Evolutionary conservation across 2,329 filamentous ascomycete species (phyloP).

Genomic region (Colletotrichum sublineola): DNA sequence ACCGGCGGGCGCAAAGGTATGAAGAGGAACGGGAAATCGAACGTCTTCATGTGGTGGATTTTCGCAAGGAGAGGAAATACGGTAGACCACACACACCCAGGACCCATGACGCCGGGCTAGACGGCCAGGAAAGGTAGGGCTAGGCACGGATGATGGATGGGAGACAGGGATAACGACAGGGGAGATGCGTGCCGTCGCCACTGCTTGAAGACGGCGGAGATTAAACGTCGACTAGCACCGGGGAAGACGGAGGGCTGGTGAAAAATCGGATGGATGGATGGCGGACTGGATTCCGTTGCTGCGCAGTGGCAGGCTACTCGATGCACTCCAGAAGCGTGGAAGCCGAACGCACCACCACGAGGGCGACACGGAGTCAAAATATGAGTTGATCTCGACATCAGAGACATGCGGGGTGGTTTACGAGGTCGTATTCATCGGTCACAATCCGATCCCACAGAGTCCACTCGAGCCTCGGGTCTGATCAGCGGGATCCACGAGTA

Average conservation of each 20-base stretch:
- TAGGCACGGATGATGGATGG: neutral
- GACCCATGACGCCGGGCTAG: constrained; percentile 13
- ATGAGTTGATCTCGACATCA: neutral
- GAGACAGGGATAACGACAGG: neutral
- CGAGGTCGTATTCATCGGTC: neutral
- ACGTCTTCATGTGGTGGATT: constrained; percentile 2
- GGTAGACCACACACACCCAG: constrained; percentile 17
- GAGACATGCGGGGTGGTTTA: neutral
- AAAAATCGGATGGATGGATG: neutral
- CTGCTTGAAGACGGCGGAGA: neutral
- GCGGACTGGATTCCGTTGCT: neutral
- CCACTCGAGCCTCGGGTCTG: constrained; percentile 8
- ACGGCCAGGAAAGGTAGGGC: neutral
- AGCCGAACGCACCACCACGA: neutral
- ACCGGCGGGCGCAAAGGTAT: neutral
- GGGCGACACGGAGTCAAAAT: neutral
- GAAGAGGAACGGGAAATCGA: constrained; percentile 13
- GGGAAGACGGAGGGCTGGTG: neutral
- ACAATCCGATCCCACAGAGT: constrained; percentile 1
- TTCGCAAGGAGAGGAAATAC: neutral
- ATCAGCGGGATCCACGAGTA: constrained; percentile 6
- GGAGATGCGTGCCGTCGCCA: constrained; percentile 9
- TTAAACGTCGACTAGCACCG: constrained; percentile 1
- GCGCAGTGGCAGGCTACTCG: neutral
- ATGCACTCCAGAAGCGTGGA: constrained; percentile 1